Evolutionary conservation across 2,329 filamentous ascomycete genomes (phyloP).

Genomic region (Fusarium equiseti): DNA sequence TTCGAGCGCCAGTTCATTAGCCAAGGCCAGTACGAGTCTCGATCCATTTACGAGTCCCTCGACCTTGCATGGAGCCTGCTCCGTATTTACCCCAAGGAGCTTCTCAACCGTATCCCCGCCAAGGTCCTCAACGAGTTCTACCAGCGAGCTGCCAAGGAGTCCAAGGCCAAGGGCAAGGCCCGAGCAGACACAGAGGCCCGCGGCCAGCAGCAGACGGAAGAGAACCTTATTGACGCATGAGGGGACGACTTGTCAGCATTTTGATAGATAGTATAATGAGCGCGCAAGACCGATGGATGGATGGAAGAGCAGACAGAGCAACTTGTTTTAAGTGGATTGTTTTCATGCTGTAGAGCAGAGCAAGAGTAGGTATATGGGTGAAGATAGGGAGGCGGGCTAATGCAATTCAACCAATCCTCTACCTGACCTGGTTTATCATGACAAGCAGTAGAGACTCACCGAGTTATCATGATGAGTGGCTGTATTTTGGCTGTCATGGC

Average conservation of each 20-base stretch:
- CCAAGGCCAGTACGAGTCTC: slow-evolving; percentile 92
- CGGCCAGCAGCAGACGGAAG: slow-evolving; percentile 61
- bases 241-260: slow-evolving; percentile 36
- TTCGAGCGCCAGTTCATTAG: slow-evolving; percentile 96
- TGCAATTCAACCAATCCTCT: slow-evolving; percentile 46
- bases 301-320: slow-evolving; percentile 41
- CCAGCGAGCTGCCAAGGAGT: slow-evolving; percentile 72
- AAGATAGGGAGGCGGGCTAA: slow-evolving; percentile 51
- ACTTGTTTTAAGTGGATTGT: slow-evolving; percentile 43
- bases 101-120: slow-evolving; percentile 93
- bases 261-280: slow-evolving; percentile 47
- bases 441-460: slow-evolving; percentile 1
- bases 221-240: slow-evolving; percentile 72
- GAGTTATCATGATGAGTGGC: slow-evolving; percentile 31
- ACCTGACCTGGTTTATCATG: slow-evolving; percentile 8
- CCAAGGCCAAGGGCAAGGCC: slow-evolving; percentile 72
- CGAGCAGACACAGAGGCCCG: slow-evolving; percentile 57
- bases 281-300: slow-evolving; percentile 32
- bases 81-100: slow-evolving; percentile 96
- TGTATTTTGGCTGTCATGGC: slow-evolving; percentile 25
- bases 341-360: slow-evolving; percentile 36
- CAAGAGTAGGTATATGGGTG: slow-evolving; percentile 45
- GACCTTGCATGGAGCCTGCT: slow-evolving; percentile 97
- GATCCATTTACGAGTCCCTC: slow-evolving; percentile 91
- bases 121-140: slow-evolving; percentile 88